Base-by-base conservation (phyloP, 1,139 yeast genomes). In the Candida sp. region DNA sequence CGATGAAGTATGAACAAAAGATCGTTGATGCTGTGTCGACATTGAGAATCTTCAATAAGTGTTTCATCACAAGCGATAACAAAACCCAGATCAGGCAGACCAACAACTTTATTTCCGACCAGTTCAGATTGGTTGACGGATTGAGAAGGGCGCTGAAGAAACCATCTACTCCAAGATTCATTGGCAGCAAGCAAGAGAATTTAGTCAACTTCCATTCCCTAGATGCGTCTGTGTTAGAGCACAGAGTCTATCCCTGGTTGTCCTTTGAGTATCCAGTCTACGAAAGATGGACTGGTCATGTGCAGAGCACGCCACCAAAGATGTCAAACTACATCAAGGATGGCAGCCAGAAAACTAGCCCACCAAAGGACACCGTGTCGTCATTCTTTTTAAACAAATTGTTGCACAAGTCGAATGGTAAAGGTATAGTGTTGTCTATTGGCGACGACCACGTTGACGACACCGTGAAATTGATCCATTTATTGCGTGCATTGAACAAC, bases 261-360 rank as follows among this genome's bases (percentile, higher is more conserved):
- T 69, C 75, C 8, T 62, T 72, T 48, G 69, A 72, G 43, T 60
- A 68, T 39, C 85, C 85, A 3, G 58, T 69, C 5, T 80, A 68
- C 58, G 77, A 72, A 52, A 66, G 83, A 58, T 79, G 81, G 80
- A 73, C 74, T 5, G 83, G 83, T 9, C 73, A 70, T 23, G 61
- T 60, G 9, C 62, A 64, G 26, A 54, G 65, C 33, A 68, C 72
- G 6, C 77, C 78, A 6, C 84, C 83, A 17, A 54, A 66, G 37
- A 67, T 73, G 69, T 55, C 65, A 3, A 59, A 63, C 12, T 65
- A 54, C 52, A 52, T 63, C 17, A 46, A 49, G 3, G 53, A 62
- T 34, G 58, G 44, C 12, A 54, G 49, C 22, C 58, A 57, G 46
- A 44, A 44, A 8, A 56, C 62, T 7, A 49, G 56, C 11, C 42